Base-by-base conservation (phyloP, 2,329 filamentous ascomycete species). In the Scorias spongiosa region DNA sequence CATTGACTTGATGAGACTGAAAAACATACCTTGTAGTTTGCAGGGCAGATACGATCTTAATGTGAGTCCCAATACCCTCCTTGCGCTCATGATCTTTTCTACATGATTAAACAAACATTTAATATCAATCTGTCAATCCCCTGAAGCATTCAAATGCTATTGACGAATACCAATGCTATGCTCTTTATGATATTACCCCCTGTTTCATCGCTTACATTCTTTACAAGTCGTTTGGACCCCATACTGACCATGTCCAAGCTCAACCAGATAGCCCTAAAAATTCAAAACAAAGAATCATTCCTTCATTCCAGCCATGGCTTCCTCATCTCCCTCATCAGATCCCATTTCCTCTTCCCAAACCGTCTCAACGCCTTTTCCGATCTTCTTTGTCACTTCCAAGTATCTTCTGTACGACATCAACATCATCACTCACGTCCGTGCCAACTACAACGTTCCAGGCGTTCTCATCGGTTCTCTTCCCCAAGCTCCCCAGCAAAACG, bases 351-450 rank as follows among this genome's bases (percentile, higher is more conserved):
- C 38, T 18, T 40, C 38, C 11, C 14, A 40, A 18, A 49, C 57
- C 45, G 59, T 67, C 45, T 51, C 60, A 12, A 71, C 78, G 54
- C 76, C 76, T 10, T 74, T 94, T 49, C 79, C 85, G 48, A 91
- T 96, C 57, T 89, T 84, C 51, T 72, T 76, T 59, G 78, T 94
- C 48, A 79, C 79, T 40, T 79, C 80, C 53, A 81, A 84, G 51
- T 95, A 89, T 67, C 76, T 95, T 48, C 71, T 98, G 53, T 96
- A 95, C 69, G 86, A 93, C 60, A 76, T 86, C 55, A 76, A 87
- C 58, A 78, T 80, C 50, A 81, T 87, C 47, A 79, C 82, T 54
- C 75, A 81, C 60, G 71, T 94, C 49, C 83, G 91, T 51, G 78
- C 84, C 49, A 70, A 78, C 54, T 76, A 94, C 66, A 80, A 85